A percentile compares a stretch with the other conserved stretches of the same genome.
phyloP scores from a whole-genome alignment of 768 basidiomycete genomes.

The Fistulinella prunicolor region DNA sequence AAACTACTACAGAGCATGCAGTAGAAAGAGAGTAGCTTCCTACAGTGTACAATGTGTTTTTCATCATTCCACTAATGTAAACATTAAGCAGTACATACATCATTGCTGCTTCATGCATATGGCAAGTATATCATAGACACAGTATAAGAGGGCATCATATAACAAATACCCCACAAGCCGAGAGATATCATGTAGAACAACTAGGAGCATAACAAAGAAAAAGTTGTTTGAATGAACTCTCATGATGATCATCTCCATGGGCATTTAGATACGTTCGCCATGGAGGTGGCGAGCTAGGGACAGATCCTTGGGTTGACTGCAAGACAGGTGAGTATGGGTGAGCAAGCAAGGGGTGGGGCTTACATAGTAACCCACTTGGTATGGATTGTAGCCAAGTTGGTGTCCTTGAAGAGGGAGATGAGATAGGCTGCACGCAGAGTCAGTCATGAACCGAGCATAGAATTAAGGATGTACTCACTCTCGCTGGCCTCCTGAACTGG shows the following conservation, averaged over 20 bases:
- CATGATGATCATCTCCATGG: neutral
- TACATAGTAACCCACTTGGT: conserved; percentile 84
- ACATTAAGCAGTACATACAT: no score
- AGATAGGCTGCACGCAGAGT: conserved; percentile 53
- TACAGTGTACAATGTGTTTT: no score
- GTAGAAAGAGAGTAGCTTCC: no score
- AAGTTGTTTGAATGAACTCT: neutral
- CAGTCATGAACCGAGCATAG: neutral
- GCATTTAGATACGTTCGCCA: conserved; percentile 26
- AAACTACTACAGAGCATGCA: no score
- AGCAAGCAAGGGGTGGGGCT: neutral
- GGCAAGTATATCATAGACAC: neutral
- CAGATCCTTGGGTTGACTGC: conserved; percentile 34
- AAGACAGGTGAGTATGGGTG: neutral
- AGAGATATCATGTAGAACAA: neutral
- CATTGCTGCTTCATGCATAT: no score
- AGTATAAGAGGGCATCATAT: neutral
- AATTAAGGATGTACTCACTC: conserved; percentile 19
- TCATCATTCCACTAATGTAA: no score
- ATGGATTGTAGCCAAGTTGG: conserved; percentile 82
- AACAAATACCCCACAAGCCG: neutral
- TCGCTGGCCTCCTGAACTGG: conserved; percentile 91
- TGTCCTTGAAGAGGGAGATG: conserved; percentile 79
- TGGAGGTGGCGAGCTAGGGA: conserved; percentile 33
- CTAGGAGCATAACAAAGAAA: neutral